Evolutionary conservation across 2,329 filamentous ascomycete species (phyloP).

Genomic region (Fusarium goolgardi): DNA sequence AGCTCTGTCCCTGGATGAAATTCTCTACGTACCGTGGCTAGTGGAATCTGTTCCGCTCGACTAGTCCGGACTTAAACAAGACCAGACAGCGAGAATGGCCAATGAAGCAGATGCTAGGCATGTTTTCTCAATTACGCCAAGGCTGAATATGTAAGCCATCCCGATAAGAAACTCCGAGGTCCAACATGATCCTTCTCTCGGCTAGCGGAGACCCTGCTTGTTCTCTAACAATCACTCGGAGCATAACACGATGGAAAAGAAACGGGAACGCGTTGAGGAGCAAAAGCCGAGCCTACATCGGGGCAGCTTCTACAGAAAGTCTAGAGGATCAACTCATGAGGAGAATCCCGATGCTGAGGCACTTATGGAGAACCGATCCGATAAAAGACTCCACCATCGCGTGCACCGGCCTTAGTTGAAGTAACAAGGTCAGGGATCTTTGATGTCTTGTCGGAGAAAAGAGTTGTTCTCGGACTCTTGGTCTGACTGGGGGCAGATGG

Average conservation of each 20-base stretch:
- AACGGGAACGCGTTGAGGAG: slow-evolving; percentile 14
- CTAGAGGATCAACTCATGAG: slow-evolving; percentile 16
- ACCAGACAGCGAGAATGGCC: slow-evolving; percentile 5
- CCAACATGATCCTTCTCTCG: slow-evolving; percentile 12
- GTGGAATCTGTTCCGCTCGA: slow-evolving; percentile 25
- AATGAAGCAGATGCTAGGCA: slow-evolving; percentile 12
- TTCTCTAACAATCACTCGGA: neutral
- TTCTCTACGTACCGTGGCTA: slow-evolving; percentile 2
- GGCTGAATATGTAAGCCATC: slow-evolving; percentile 31
- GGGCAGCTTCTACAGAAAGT: slow-evolving; percentile 32
- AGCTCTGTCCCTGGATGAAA: slow-evolving; percentile 25
- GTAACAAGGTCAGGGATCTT: slow-evolving; percentile 28
- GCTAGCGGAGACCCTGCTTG: slow-evolving; percentile 10
- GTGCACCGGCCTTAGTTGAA: slow-evolving; percentile 36
- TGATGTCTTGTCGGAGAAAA: slow-evolving; percentile 6
- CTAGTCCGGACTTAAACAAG: slow-evolving; percentile 10
- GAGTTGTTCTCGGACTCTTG: neutral
- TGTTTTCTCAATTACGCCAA: slow-evolving; percentile 34
- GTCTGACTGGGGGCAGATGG: slow-evolving; percentile 1
- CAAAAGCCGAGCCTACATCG: slow-evolving; percentile 6
- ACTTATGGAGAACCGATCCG: slow-evolving; percentile 37
- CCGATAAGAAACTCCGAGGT: slow-evolving; percentile 25
- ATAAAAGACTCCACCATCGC: slow-evolving; percentile 41
- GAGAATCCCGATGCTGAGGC: slow-evolving; percentile 37
- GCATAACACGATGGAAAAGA: slow-evolving; percentile 18